These are phyloP conservation scores for Dioscorea cayenensis DNA, from an alignment of 116 monocot species.

Conservation along the genomic window DNA sequence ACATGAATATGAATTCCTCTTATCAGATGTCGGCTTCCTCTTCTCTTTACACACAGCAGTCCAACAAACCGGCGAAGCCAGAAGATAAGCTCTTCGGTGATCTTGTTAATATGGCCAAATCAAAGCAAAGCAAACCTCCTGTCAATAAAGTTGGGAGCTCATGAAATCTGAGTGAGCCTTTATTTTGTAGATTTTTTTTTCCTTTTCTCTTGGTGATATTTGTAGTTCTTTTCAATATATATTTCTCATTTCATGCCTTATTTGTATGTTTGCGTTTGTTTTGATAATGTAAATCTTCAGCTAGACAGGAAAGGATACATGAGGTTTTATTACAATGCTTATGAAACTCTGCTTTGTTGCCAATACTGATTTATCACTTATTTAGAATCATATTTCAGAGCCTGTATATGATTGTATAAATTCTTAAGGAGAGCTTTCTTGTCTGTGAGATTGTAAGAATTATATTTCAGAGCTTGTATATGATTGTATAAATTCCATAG, in stretches of 20 bases:
- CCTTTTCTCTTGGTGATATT: not conserved
- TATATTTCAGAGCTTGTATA: not conserved
- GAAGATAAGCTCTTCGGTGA: slow-evolving; percentile 95
- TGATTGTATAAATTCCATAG: too few species aligned
- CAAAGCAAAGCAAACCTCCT: slow-evolving; percentile 57
- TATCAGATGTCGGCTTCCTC: slow-evolving; percentile 29
- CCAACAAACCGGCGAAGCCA: slow-evolving; percentile 49
- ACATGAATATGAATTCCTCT: slow-evolving; percentile 16
- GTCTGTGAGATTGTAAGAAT: not conserved
- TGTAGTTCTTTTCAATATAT: not conserved
- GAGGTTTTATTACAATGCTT: not conserved
- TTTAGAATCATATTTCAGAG: not conserved
- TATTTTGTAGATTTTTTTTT: not conserved
- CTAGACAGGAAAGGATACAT: slow-evolving; percentile 3
- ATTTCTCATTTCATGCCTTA: not conserved
- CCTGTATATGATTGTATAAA: too few species aligned
- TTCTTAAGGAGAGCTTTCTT: too few species aligned
- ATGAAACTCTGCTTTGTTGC: not conserved
- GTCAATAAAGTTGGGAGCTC: slow-evolving; percentile 32
- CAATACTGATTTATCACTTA: not conserved
- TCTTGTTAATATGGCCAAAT: slow-evolving; percentile 81
- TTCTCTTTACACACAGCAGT: slow-evolving; percentile 15
- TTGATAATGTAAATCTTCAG: slow-evolving; percentile 5
- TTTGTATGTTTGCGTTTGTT: not conserved
- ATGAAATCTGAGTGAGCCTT: slow-evolving; percentile 12